Evolutionary conservation across 805 yeast species (phyloP).

Genomic region (Candida maris): DNA sequence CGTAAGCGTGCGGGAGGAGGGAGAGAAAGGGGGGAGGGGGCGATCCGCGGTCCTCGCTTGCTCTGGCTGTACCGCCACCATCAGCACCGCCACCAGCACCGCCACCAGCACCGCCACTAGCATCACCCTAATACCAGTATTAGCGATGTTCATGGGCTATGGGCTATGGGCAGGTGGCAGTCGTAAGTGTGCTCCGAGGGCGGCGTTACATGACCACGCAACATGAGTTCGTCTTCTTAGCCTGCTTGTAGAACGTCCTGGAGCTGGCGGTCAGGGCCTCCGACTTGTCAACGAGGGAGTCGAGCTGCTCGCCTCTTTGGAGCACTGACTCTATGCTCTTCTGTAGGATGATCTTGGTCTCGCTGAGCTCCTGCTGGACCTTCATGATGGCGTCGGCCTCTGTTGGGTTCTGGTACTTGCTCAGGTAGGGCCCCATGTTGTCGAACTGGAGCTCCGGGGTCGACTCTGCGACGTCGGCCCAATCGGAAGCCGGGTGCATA

Average conservation of each 20-base stretch:
- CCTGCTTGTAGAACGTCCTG: conserved; percentile 94
- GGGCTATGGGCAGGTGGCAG: too few species aligned
- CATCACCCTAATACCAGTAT: too few species aligned
- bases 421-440: conserved; percentile 63
- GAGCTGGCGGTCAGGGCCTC: conserved; percentile 87
- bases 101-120: too few species aligned
- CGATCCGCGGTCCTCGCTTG: too few species aligned
- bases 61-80: too few species aligned
- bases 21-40: too few species aligned
- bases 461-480: conserved; percentile 53
- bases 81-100: too few species aligned
- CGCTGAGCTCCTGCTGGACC: conserved; percentile 97
- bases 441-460: conserved; percentile 47
- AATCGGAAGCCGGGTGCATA: conserved; percentile 70
- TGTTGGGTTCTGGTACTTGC: conserved; percentile 91
- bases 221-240: conserved; percentile 90
- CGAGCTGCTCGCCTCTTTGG: conserved; percentile 95
- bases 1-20: too few species aligned
- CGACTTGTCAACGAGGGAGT: conserved; percentile 89
- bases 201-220: conserved; percentile 70
- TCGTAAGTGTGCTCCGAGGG: too few species aligned
- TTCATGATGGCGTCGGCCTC: conserved; percentile 97
- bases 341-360: conserved; percentile 93
- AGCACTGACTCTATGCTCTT: conserved; percentile 92
- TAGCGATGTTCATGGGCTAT: too few species aligned